Base-by-base conservation (phyloP, 441 rosid species). In the Jatropha multifida region DNA sequence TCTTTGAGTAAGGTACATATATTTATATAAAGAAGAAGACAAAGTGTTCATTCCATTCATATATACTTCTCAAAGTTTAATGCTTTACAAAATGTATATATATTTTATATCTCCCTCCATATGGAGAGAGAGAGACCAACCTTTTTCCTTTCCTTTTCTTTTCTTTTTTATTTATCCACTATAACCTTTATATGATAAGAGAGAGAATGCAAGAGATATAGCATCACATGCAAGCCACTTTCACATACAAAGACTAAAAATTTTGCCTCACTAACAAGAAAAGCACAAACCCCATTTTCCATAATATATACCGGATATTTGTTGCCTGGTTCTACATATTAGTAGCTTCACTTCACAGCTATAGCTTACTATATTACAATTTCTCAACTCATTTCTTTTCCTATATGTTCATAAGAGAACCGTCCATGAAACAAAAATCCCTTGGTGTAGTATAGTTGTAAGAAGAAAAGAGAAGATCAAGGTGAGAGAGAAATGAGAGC, bases 171-270 rank as follows among this genome's bases (percentile, higher is more conserved):
- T 73, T 72, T 64, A 81, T 83, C 81, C 75, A 77, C 55, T 15
- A 68, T 60, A 15, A 75, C n/a, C 81, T 84, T 84, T 84, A 65
- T 55, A 74, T 72, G 66, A 69, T 40, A 40, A 71, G 75, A 75
- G 71, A 80, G 69, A 78, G 58, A 82, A 52, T 17, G 54, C 73
- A 68, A 80, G 69, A 78, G 51, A 82, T 51, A 18, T 27, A 59
- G 65, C 41, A 83, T 87, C 90, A 88, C 94, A 87, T 88, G 89
- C 85, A 82, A 84, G 73, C 83, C 88, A 86, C 92, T 88, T 86
- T 82, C 81, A 68, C 83, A 73, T 75, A 62, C 73, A 80, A 81
- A 67, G 77, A 55, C 76, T 83, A 73, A 73, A 71, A 40, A 51
- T 51, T 79, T 82, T 80, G 72, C 91, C 89, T 84, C 80, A 54